phyloP scores from a whole-genome alignment of 176 grass and related monocot genomes.

The Chloris gayana region DNA sequence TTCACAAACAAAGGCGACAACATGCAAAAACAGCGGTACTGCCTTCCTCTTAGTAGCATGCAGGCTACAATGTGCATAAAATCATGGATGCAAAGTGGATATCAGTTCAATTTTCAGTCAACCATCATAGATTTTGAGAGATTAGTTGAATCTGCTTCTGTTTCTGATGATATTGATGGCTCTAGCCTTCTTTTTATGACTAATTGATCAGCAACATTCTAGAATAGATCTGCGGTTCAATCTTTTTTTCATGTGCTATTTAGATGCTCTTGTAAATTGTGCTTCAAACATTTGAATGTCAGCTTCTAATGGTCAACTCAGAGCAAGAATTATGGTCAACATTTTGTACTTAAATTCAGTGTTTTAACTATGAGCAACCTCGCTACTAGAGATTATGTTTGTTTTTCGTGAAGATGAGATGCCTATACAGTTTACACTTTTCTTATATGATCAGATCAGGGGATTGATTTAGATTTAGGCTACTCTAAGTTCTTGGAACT shows the following conservation, averaged over 20 bases:
- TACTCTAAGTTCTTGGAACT: background rate
- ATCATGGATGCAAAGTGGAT: slow-evolving; percentile 85
- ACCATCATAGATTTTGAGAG: slow-evolving; percentile 69
- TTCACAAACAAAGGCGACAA: slow-evolving; percentile 83
- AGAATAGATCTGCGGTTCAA: slow-evolving; percentile 30
- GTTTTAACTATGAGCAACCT: background rate
- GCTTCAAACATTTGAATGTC: background rate
- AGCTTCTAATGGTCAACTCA: background rate
- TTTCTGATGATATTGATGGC: slow-evolving; percentile 36
- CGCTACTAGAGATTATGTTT: background rate
- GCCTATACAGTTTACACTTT: too few species aligned
- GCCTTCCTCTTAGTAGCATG: slow-evolving; percentile 61
- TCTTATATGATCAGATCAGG: background rate
- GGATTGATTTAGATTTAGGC: background rate
- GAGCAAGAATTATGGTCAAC: background rate
- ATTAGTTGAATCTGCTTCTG: slow-evolving; percentile 52
- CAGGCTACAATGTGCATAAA: slow-evolving; percentile 69
- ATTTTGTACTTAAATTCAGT: background rate
- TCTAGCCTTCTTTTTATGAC: slow-evolving; percentile 19
- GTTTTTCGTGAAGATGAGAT: slow-evolving; percentile 18
- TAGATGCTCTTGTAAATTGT: slow-evolving; percentile 56
- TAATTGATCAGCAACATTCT: slow-evolving; percentile 13
- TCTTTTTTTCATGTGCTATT: background rate
- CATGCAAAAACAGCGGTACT: slow-evolving; percentile 73
- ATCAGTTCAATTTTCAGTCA: slow-evolving; percentile 67